Evolutionary conservation across 78 protist species (phyloP), one percentile per base, ranked within the genome.

Genomic region (Dictyostelium firmibasis): DNA sequence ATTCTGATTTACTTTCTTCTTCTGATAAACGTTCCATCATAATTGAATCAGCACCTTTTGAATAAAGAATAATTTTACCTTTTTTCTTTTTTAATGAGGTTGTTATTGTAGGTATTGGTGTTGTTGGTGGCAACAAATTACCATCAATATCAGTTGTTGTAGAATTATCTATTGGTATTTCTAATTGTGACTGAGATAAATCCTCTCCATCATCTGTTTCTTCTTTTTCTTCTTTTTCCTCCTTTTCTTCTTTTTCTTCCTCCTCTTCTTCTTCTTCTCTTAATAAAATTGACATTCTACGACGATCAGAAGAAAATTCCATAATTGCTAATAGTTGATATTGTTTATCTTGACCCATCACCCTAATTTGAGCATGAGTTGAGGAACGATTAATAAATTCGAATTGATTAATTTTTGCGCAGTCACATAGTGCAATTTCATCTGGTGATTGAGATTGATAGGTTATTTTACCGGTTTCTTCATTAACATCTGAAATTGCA

Each of bases 341-440:
- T 18, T 72, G 14, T 47, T 16, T 33, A 27, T 81, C 83, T 60
- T 29, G 4, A 13, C 97, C 98, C 25, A 92, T 43, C 25, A 85
- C 47, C 8, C 43, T 69, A 33, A 96, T 53, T 31, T 33, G 25
- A 25, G 67, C 33, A 23, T 78, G 72, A 72, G 33, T 50, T 23
- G 72, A 83, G 2, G 91, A 44, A 16, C 64, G 14, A 36, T 77
- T 79, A 4, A 67, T 44, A 20, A 33, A 85, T 25, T 4, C 29
- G 43, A 81, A 53, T 77, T 47, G 70, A 47, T 70, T 81, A 57
- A 11, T 7, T 44, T 35, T 10, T 6, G 99, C 98, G 3, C 97
- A 96, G 29, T 67, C 47, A n/a, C 91, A 97, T 4, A 98, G 79
- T 25, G 97, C 96, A 3, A 89, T 81, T 60, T 98, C 98, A 81